Percentiles rank a stretch among this genome's conserved stretches.
Evolutionary conservation across 2,329 filamentous ascomycete genomes (phyloP).

Genomic region (Aspergillus sp.): DNA sequence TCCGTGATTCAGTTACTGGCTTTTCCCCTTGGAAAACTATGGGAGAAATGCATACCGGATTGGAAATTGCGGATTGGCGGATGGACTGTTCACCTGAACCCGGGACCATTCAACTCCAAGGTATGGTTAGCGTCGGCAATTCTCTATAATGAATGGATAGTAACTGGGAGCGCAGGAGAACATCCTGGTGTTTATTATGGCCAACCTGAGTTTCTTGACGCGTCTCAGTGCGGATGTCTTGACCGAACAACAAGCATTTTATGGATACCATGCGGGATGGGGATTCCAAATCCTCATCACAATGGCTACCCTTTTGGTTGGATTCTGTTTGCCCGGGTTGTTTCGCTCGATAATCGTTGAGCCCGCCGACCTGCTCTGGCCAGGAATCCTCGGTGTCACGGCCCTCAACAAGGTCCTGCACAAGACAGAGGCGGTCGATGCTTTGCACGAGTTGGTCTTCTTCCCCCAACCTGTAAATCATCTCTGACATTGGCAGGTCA

Average conservation of each 20-base stretch:
- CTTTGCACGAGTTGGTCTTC: too few species aligned
- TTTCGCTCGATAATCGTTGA: background rate
- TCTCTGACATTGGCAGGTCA: background rate
- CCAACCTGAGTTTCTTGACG: constrained; percentile 23
- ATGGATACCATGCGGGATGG: constrained; percentile 13
- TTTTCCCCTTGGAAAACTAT: constrained; percentile 16
- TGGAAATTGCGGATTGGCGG: constrained; percentile 13
- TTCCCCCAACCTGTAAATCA: too few species aligned
- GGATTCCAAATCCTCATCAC: background rate
- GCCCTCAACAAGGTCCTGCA: background rate
- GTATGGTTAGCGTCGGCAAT: constrained; percentile 4
- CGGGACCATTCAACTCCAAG: constrained; percentile 27
- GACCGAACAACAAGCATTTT: constrained; percentile 24
- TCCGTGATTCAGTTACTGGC: constrained; percentile 16
- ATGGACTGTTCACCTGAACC: constrained; percentile 19
- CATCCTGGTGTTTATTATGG: constrained; percentile 23
- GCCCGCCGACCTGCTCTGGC: background rate
- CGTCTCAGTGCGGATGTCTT: constrained; percentile 22
- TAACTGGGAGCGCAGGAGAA: constrained; percentile 12
- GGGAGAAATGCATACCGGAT: constrained; percentile 18
- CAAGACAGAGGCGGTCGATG: background rate
- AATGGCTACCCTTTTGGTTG: background rate
- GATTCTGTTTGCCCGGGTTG: background rate
- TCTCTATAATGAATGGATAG: too few species aligned
- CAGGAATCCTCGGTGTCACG: background rate